Evolutionary conservation across 2,329 filamentous ascomycete genomes (phyloP), one percentile per base, ranked within the genome.

Genomic region (Orbilia oligospora): DNA sequence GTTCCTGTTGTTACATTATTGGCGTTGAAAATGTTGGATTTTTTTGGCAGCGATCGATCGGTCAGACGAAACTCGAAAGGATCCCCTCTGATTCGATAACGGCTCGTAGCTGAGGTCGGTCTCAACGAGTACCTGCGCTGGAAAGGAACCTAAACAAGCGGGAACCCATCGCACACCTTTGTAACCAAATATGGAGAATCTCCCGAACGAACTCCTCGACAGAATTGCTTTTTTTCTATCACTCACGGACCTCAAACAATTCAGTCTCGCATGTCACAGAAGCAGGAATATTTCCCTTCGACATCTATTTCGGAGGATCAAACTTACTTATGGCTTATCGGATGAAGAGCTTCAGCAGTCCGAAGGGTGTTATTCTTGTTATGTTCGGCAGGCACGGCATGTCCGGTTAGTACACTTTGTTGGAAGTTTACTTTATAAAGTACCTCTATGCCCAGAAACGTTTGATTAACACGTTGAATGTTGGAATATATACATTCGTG

Each of bases 131-230:
- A 18, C 4, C 12, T 33, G 12, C 12, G 5, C 9, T 12, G 38
- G 12, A 41, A 41, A 41, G 30, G 22, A 22, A 5, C 33, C 18
- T 1, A 24, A 58, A 5, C 1, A 10, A 10, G 2, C 27, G n/a
- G 24, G 18, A 55, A 33, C 2, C 18, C 24, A 24, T 55, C n/a
- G 6, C 16, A 5, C 20, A 24, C 48, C 3, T 1, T 36, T 36
- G n/a, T 3, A 33, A 2, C n/a, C 51, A 18, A 20, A 48, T 27
- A 73, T 73, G 71, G 51, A 67, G 18, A 14, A 16, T 12, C 71
- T 73, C 33, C 71, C 71, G 38, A 68, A 48, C 18, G 71, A 73
- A 10, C 51, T 73, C 9, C 51, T 73, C 14, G 71, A 73, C 16
- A 27, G 30, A 18, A 63, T 73, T 18, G 63, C 53, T 5, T 44